Percentiles rank a stretch among this genome's conserved stretches.
These are phyloP conservation scores for Marasmius oreades DNA, from an alignment of 1,284 basidiomycete species.

Conservation along the genomic window DNA sequence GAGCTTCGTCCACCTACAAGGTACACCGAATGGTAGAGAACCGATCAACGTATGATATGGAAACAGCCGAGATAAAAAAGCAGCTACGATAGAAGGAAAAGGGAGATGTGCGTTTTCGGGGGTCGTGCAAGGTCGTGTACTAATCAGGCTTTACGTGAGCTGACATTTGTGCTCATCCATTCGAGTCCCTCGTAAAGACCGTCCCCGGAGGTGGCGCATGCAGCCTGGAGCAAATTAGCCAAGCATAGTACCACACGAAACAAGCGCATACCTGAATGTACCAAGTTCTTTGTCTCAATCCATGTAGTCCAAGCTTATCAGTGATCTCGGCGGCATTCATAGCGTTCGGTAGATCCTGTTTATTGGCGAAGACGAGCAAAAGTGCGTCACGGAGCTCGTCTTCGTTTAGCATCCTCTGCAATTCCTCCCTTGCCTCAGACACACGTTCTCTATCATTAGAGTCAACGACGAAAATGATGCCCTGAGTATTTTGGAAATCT, in stretches of 20 bases:
- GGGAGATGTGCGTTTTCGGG: slow-evolving; percentile 40
- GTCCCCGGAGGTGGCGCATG: slow-evolving; percentile 98
- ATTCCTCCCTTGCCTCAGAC: slow-evolving; percentile 97
- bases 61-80: slow-evolving; percentile 20
- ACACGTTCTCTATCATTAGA: slow-evolving; percentile 99
- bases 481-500: slow-evolving; percentile 99
- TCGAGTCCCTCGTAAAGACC: slow-evolving; percentile 99
- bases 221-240: slow-evolving; percentile 56
- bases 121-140: slow-evolving; percentile 33
- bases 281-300: slow-evolving; percentile 96
- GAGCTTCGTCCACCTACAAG: slow-evolving; percentile 7
- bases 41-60: slow-evolving; percentile 6
- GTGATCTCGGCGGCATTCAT: slow-evolving; percentile 99
- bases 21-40: slow-evolving; percentile 12
- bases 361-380: slow-evolving; percentile 98
- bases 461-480: slow-evolving; percentile 99
- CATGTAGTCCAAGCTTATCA: slow-evolving; percentile 98
- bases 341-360: slow-evolving; percentile 98
- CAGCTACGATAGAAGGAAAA: slow-evolving; percentile 26
- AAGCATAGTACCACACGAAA: slow-evolving; percentile 18
- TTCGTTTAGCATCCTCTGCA: slow-evolving; percentile 99
- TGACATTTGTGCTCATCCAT: slow-evolving; percentile 91
- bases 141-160: slow-evolving; percentile 61
- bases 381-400: slow-evolving; percentile 99
- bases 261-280: slow-evolving; percentile 85